phyloP scores from a whole-genome alignment of 352 stramenopile species.

The Detonula confervacea region DNA sequence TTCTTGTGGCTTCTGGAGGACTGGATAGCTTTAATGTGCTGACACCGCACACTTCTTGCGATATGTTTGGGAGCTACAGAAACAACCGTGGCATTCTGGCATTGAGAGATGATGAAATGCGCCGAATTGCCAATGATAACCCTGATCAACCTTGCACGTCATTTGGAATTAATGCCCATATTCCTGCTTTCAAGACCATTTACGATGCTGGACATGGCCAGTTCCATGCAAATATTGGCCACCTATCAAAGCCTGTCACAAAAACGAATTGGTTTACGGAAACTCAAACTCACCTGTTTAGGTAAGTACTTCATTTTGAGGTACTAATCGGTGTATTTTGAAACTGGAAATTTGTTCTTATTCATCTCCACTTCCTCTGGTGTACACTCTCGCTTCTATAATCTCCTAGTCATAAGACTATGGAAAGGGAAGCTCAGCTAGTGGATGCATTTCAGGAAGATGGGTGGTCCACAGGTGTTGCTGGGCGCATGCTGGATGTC shows the following conservation, averaged over 20 bases:
- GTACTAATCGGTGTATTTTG: no score
- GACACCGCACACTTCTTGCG: no score
- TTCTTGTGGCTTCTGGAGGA: slow-evolving; percentile 66
- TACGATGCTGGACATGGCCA: slow-evolving; percentile 63
- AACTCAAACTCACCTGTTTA: slow-evolving; percentile 67
- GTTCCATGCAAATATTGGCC: slow-evolving; percentile 54
- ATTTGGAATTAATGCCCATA: slow-evolving; percentile 62
- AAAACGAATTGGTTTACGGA: slow-evolving; percentile 64
- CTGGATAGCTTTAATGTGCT: slow-evolving; percentile 75
- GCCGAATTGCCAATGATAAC: no score
- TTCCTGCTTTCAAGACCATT: slow-evolving; percentile 54
- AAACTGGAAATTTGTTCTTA: no score
- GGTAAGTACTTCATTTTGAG: no score
- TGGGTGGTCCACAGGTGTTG: slow-evolving; percentile 56
- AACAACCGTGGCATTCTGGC: no score
- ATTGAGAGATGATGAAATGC: no score
- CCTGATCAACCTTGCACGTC: no score
- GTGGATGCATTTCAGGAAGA: slow-evolving; percentile 73
- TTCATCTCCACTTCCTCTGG: no score
- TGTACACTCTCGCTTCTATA: no score
- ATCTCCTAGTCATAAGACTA: no score
- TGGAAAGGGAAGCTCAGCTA: slow-evolving; percentile 53
- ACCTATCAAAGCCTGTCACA: slow-evolving; percentile 73
- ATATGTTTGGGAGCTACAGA: no score
- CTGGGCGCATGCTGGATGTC: slow-evolving; percentile 66